These are phyloP conservation scores for Astragalus membranaceus DNA, from an alignment of 306 rosid genomes.

Conservation along the genomic window DNA sequence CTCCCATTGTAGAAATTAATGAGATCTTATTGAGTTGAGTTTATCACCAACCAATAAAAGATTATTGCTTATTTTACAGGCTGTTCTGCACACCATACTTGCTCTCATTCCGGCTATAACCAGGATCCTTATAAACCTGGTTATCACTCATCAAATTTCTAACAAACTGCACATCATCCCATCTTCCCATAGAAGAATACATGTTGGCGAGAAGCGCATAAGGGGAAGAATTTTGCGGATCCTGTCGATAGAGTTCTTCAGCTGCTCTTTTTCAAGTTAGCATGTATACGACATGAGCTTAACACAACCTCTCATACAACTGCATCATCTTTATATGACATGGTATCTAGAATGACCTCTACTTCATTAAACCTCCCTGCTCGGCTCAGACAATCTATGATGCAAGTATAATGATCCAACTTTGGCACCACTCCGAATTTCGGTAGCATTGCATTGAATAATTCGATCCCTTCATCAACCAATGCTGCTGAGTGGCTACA, in stretches of 20 bases:
- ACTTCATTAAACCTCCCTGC: conserved; percentile 65
- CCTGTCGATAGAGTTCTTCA: conserved; percentile 52
- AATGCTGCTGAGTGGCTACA: conserved; percentile 79
- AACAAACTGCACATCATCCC: conserved; percentile 65
- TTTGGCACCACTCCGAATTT: conserved; percentile 43
- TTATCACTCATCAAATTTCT: conserved; percentile 63
- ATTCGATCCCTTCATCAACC: conserved; percentile 58
- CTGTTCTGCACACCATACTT: conserved; percentile 21
- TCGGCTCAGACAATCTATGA: conserved; percentile 64
- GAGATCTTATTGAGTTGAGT: background rate
- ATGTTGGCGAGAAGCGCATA: conserved; percentile 75
- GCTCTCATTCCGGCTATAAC: conserved; percentile 63
- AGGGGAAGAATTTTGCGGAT: conserved; percentile 49
- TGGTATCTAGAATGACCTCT: conserved; percentile 49
- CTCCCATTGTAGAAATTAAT: background rate
- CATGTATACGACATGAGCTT: conserved; percentile 66
- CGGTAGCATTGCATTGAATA: conserved; percentile 57
- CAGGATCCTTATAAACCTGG: conserved; percentile 52
- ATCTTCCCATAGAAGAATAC: conserved; percentile 74
- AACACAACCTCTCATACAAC: conserved; percentile 79
- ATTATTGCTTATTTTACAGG: conserved; percentile 8
- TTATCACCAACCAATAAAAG: background rate
- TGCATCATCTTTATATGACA: conserved; percentile 66
- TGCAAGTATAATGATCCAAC: conserved; percentile 68
- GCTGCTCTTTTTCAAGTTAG: conserved; percentile 63